Evolutionary conservation across 495 filamentous ascomycete genomes (phyloP).

Genomic region (Antarctomyces pellizariae): DNA sequence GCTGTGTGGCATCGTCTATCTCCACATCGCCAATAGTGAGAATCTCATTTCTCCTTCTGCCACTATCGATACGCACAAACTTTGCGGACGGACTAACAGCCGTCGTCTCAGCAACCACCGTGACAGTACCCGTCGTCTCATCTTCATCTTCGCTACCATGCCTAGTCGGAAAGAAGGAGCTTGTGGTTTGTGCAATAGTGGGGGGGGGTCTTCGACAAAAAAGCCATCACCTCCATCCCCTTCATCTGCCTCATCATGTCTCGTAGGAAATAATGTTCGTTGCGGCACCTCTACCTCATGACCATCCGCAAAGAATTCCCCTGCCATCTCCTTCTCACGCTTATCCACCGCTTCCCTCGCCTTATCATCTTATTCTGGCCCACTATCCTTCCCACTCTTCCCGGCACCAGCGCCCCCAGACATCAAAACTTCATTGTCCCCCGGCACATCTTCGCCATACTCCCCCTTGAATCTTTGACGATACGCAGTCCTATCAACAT

Average conservation of each 20-base stretch:
- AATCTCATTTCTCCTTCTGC: no score
- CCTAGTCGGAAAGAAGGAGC: conserved; percentile 10
- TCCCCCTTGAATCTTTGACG: conserved; percentile 52
- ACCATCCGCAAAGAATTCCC: conserved; percentile 31
- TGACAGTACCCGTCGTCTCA: no score
- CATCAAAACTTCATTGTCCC: conserved; percentile 19
- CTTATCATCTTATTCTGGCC: conserved; percentile 8
- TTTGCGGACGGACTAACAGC: no score
- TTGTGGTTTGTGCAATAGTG: no score
- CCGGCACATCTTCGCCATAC: conserved; percentile 33
- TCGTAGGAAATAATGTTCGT: conserved; percentile 11
- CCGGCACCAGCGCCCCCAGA: conserved; percentile 13
- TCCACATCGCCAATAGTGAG: no score
- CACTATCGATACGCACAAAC: no score
- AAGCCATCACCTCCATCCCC: conserved; percentile 12
- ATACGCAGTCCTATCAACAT: conserved; percentile 71
- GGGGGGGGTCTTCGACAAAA: conserved; percentile 9
- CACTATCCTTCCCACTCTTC: conserved; percentile 8
- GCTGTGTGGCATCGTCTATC: no score
- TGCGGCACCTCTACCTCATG: conserved; percentile 11
- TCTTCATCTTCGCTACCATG: conserved; percentile 11
- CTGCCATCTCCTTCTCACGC: conserved; percentile 23
- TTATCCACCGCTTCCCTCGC: conserved; percentile 7
- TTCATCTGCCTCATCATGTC: conserved; percentile 11
- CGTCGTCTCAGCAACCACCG: no score